Conservation (phyloP, 1,284 basidiomycete genomes). For the Mycena sp. region DNA sequence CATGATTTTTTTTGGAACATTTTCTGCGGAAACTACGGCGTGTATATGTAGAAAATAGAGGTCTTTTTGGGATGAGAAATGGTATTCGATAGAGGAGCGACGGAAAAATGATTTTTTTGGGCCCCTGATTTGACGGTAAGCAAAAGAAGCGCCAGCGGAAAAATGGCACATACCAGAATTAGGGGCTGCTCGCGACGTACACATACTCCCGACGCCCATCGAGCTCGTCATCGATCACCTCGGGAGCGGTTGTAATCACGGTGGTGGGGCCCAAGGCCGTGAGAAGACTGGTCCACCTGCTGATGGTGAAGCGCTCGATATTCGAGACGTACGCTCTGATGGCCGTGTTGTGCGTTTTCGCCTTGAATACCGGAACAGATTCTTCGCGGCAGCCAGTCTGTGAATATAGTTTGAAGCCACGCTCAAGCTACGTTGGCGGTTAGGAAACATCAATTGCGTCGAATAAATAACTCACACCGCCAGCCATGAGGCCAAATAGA, state of each 20-base stretch:
- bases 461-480: background rate
- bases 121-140: background rate
- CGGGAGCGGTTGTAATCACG: too few relatives aligned
- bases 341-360: background rate
- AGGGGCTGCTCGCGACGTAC: too few relatives aligned
- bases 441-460: background rate
- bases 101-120: background rate
- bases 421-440: background rate
- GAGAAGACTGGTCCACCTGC: background rate
- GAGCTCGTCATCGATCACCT: too few relatives aligned
- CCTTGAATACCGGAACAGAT: background rate
- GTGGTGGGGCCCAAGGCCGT: background rate
- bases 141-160: too few relatives aligned
- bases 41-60: too few relatives aligned
- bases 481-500: background rate
- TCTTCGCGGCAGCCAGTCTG: background rate
- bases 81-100: background rate
- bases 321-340: background rate
- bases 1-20: background rate
- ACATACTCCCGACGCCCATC: too few relatives aligned
- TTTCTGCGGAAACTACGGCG: background rate
- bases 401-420: background rate
- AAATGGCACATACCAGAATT: too few relatives aligned
- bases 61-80: too few relatives aligned
- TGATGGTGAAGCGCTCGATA: background rate